Conservation (phyloP, 192 early-diverging fungal genomes). For the Rhizophagus clarus region DNA sequence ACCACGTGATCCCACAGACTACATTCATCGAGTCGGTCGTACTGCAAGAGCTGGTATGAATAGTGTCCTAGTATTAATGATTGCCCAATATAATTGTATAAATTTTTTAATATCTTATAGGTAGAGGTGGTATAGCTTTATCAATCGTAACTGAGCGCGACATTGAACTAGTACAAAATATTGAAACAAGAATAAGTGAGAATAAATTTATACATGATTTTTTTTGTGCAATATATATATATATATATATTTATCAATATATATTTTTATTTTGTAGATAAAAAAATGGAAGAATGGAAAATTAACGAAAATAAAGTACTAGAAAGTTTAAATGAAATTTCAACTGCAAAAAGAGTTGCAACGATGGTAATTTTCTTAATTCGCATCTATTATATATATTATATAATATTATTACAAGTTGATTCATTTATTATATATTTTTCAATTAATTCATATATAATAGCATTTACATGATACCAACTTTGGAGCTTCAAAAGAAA, state of each 20-base stretch:
- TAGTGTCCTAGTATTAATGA: not conserved
- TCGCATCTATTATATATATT: not conserved
- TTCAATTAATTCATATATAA: not conserved
- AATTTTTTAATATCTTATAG: not conserved
- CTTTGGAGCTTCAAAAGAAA: constrained; percentile 55
- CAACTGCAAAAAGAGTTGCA: constrained; percentile 85
- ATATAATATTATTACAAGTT: not conserved
- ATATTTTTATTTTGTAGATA: constrained; percentile 50
- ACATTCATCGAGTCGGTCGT: constrained; percentile 97
- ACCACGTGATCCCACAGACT: constrained; percentile 93
- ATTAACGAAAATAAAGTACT: constrained; percentile 84
- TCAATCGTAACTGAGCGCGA: constrained; percentile 88
- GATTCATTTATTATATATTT: not conserved
- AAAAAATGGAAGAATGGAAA: constrained; percentile 75
- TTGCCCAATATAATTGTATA: not conserved
- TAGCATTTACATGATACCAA: constrained; percentile 55
- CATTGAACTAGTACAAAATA: constrained; percentile 84
- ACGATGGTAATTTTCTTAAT: constrained; percentile 65
- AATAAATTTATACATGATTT: not conserved
- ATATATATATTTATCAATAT: not conserved
- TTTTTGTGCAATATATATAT: too few relatives aligned
- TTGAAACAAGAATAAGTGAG: constrained; percentile 81
- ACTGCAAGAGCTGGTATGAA: constrained; percentile 88
- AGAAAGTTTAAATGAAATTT: constrained; percentile 82
- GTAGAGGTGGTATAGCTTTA: constrained; percentile 81